phyloP scores from a whole-genome alignment of 139 green algal genomes.

The Coelastrella sp. region DNA sequence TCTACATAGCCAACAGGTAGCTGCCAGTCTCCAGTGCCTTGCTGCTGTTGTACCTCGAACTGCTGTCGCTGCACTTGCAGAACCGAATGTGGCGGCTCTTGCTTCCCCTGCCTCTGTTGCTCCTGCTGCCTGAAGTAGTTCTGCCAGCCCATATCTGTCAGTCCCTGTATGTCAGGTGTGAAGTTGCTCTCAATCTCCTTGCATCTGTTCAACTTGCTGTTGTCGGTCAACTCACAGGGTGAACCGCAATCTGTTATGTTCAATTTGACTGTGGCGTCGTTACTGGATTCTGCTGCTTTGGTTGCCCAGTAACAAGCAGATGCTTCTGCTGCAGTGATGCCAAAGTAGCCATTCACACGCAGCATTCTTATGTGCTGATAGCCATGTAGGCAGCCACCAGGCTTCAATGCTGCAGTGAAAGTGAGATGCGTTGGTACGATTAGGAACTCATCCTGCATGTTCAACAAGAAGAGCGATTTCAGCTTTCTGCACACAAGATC shows the following conservation, averaged over 20 bases:
- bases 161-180: not conserved
- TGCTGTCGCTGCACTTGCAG: not conserved
- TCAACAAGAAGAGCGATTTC: not conserved
- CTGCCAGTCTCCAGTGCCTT: not conserved
- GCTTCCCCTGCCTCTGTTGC: not conserved
- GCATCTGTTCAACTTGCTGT: not conserved
- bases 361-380: not conserved
- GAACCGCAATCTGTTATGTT: no score
- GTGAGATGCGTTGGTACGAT: not conserved
- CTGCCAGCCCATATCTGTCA: not conserved
- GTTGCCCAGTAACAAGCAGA: not conserved
- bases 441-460: constrained; percentile 2
- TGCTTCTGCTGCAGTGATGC: not conserved
- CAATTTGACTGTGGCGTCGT: not conserved
- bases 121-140: not conserved
- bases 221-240: no score
- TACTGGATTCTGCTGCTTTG: not conserved
- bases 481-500: not conserved
- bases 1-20: not conserved
- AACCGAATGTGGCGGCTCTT: no score
- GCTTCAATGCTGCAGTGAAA: not conserved
- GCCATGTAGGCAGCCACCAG: not conserved
- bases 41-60: not conserved
- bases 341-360: not conserved
- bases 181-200: not conserved